These are phyloP conservation scores for Fragilaria crotonensis DNA, from an alignment of 108 stramenopile genomes.

Conservation along the genomic window DNA sequence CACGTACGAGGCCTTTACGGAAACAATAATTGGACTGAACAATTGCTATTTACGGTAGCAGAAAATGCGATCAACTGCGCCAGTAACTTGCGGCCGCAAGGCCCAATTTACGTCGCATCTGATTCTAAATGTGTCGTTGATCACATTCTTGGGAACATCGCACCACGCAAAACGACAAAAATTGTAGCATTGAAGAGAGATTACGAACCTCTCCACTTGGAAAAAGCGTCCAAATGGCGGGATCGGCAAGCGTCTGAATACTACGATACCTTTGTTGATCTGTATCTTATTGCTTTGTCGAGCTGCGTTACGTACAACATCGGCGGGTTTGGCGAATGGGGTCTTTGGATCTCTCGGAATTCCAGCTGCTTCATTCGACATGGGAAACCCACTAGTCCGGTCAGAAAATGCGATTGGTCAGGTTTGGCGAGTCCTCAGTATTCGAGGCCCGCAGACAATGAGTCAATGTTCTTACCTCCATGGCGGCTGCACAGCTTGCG, in stretches of 20 bases:
- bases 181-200: slow-evolving; percentile 5
- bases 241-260: slow-evolving; percentile 16
- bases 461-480: too few relatives aligned
- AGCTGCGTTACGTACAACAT: slow-evolving; percentile 15
- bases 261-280: slow-evolving; percentile 36
- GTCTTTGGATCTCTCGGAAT: slow-evolving; percentile 17
- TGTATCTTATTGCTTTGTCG: slow-evolving; percentile 23
- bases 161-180: slow-evolving; percentile 3
- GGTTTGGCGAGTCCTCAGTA: too few relatives aligned
- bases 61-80: slow-evolving; percentile 41
- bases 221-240: slow-evolving; percentile 15
- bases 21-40: not conserved
- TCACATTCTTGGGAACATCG: slow-evolving; percentile 8
- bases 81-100: slow-evolving; percentile 12
- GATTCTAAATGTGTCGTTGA: slow-evolving; percentile 20
- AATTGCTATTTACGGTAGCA: not conserved
- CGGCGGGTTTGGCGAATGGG: slow-evolving; percentile 36
- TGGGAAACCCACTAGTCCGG: too few relatives aligned
- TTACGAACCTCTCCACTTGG: slow-evolving; percentile 39
- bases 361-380: slow-evolving; percentile 19
- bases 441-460: too few relatives aligned
- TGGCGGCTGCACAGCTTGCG: too few relatives aligned
- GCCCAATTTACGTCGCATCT: slow-evolving; percentile 37
- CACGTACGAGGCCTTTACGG: slow-evolving; percentile 42
- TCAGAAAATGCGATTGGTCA: too few relatives aligned